Evolutionary conservation across 208 protist species (phyloP).

Genomic region (Acanthamoeba healyi): DNA sequence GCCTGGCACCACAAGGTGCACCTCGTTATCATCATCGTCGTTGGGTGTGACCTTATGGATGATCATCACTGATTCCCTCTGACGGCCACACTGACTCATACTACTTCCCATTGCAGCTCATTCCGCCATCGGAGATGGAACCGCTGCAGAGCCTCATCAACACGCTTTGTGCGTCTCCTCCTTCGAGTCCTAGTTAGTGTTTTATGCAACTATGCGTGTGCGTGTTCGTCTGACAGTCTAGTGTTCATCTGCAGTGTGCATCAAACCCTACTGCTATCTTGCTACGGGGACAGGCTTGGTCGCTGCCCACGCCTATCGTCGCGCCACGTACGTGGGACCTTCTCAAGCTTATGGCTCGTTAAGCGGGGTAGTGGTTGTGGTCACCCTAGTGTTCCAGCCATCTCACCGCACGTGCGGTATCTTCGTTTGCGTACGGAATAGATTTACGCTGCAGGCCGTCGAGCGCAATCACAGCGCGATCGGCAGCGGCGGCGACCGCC

Average conservation of each 20-base stretch:
- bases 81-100: background rate
- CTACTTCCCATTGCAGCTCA: background rate
- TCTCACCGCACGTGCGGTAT: no score
- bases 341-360: no score
- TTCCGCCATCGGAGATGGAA: constrained; percentile 83
- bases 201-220: no score
- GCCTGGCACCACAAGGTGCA: constrained; percentile 22
- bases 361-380: no score
- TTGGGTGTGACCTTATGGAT: no score
- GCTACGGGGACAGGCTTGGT: constrained; percentile 59
- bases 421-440: no score
- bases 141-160: constrained; percentile 87
- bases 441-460: constrained; percentile 65
- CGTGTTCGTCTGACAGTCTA: background rate
- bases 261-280: constrained; percentile 64
- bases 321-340: background rate
- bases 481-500: constrained; percentile 67
- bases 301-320: constrained; percentile 60
- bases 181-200: no score
- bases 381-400: no score
- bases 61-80: constrained; percentile 74
- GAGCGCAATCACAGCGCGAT: constrained; percentile 56
- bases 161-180: constrained; percentile 38
- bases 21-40: constrained; percentile 94
- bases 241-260: background rate